Evolutionary conservation across 2,329 filamentous ascomycete genomes (phyloP).

Genomic region (Fusarium sp.): DNA sequence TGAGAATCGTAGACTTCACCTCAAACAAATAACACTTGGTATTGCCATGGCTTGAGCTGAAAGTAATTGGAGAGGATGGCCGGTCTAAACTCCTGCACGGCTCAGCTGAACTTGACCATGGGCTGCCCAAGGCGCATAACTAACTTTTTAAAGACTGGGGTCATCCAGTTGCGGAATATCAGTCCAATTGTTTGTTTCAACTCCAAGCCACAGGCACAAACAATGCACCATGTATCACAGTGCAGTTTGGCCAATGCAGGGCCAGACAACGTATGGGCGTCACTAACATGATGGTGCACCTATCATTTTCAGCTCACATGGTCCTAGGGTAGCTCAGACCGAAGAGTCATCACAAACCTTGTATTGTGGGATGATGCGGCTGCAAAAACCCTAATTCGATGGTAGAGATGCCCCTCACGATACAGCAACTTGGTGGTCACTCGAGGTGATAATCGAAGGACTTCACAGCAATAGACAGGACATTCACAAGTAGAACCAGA

Average conservation of each 20-base stretch:
- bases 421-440: not conserved
- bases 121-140: not conserved
- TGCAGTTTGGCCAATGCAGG: not conserved
- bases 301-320: not conserved
- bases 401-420: not conserved
- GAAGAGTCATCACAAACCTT: constrained; percentile 4
- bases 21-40: not conserved
- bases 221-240: not conserved
- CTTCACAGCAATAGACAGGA: not conserved
- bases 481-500: not conserved
- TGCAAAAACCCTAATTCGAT: constrained; percentile 16
- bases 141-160: not conserved
- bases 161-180: not conserved
- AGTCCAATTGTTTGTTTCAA: not conserved
- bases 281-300: not conserved
- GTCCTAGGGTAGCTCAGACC: constrained; percentile 2
- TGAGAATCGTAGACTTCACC: not conserved
- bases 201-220: not conserved
- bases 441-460: not conserved
- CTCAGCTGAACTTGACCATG: not conserved
- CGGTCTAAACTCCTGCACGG: not conserved
- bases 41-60: not conserved
- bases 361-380: not conserved
- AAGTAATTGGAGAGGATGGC: not conserved
- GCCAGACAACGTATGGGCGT: not conserved